phyloP scores from a whole-genome alignment of 345 rosid species.

The Excoecaria cochinchinensis region DNA sequence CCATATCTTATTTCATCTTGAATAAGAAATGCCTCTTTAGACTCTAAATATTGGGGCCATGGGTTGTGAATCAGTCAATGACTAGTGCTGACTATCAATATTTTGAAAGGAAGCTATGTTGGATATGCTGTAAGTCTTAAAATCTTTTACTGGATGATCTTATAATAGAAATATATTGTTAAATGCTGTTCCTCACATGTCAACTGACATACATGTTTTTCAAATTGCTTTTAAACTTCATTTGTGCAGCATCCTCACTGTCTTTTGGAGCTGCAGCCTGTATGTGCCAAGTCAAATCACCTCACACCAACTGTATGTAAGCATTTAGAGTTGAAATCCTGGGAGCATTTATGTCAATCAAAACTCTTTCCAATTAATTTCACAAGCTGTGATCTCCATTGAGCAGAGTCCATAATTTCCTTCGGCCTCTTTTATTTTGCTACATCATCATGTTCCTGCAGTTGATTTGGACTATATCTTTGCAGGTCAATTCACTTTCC shows the following conservation, averaged over 20 bases:
- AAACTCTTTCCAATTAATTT: constrained; percentile 70
- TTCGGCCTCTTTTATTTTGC: too few species aligned
- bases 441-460: too few species aligned
- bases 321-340: constrained; percentile 49
- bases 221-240: too few species aligned
- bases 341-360: constrained; percentile 82
- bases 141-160: too few species aligned
- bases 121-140: constrained; percentile 22
- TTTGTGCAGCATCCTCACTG: too few species aligned
- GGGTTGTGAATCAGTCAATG: constrained; percentile 80
- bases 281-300: constrained; percentile 53
- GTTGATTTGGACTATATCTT: too few species aligned
- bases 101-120: constrained; percentile 70
- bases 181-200: too few species aligned
- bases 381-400: constrained; percentile 57
- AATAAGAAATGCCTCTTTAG: constrained; percentile 18
- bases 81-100: constrained; percentile 69
- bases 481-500: too few species aligned
- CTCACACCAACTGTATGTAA: constrained; percentile 33
- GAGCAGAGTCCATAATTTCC: too few species aligned
- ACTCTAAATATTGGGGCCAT: constrained; percentile 90
- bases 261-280: constrained; percentile 73
- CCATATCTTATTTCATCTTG: too few species aligned
- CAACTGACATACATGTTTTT: too few species aligned
- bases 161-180: too few species aligned